Evolutionary conservation across 441 rosid species (phyloP).

Genomic region (Arabidopsis lyrata): DNA sequence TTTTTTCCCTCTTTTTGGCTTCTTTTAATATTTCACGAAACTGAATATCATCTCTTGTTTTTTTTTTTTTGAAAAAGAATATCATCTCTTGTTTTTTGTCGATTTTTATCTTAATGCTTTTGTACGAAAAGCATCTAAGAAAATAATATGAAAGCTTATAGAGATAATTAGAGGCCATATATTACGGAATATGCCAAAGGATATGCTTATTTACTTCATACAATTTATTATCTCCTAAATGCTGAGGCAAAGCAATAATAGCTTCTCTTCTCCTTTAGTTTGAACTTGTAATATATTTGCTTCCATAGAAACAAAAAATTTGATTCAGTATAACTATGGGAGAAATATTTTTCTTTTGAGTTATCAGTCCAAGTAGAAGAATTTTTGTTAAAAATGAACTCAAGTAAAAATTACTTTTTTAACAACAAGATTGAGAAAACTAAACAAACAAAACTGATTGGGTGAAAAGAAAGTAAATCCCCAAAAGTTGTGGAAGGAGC

Average conservation of each 20-base stretch:
- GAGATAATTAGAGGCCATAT: background rate
- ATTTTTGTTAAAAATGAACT: background rate
- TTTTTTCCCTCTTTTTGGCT: background rate
- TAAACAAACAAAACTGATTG: background rate
- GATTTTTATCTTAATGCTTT: background rate
- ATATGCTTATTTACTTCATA: constrained; percentile 38
- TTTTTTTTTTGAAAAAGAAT: no score
- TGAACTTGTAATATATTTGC: background rate
- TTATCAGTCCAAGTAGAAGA: background rate
- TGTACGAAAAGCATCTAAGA: constrained; percentile 25
- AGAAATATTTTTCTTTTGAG: background rate
- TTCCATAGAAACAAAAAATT: background rate
- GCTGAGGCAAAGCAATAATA: background rate
- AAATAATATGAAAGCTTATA: background rate
- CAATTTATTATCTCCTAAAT: constrained; percentile 9
- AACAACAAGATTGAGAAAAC: background rate
- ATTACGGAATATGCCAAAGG: constrained; percentile 43
- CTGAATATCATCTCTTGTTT: background rate
- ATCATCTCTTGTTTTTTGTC: background rate
- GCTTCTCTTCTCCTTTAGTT: background rate
- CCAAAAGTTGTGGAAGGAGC: constrained; percentile 37
- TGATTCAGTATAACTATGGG: background rate
- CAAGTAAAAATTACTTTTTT: background rate
- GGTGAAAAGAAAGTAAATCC: constrained; percentile 17
- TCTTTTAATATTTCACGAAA: constrained; percentile 26